Evolutionary conservation across 495 filamentous ascomycete species (phyloP).

Genomic region (Annulohypoxylon bovei): DNA sequence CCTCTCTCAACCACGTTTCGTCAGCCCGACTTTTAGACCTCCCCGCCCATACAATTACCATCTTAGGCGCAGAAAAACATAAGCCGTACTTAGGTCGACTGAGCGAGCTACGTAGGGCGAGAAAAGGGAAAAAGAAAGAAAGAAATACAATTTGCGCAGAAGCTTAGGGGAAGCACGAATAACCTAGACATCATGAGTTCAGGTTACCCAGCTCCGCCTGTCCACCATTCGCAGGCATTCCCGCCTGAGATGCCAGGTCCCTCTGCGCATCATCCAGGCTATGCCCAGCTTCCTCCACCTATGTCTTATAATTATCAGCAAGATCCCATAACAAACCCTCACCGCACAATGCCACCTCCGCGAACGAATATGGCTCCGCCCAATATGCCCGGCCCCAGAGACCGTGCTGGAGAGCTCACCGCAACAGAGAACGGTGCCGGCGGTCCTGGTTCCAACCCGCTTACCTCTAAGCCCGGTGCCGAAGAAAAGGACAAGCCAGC

Average conservation of each 20-base stretch:
- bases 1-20: conserved; percentile 10
- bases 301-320: conserved; percentile 46
- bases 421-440: conserved; percentile 36
- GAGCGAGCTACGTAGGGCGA: conserved; percentile 3
- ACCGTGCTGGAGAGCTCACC: conserved; percentile 33
- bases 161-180: conserved; percentile 27
- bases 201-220: conserved; percentile 48
- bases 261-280: conserved; percentile 45
- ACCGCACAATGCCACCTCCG: conserved; percentile 48
- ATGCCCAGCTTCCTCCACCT: conserved; percentile 46
- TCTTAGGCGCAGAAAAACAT: conserved; percentile 9
- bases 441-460: conserved; percentile 29
- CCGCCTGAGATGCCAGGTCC: conserved; percentile 45
- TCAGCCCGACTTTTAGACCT: background rate
- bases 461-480: conserved; percentile 37
- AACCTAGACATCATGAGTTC: conserved; percentile 43
- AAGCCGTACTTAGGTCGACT: conserved; percentile 3
- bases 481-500: conserved; percentile 44
- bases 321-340: conserved; percentile 46
- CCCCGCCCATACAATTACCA: conserved; percentile 13
- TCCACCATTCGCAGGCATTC: conserved; percentile 43
- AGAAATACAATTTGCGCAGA: background rate
- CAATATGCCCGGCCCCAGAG: conserved; percentile 44
- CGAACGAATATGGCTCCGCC: conserved; percentile 48
- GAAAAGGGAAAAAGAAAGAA: background rate